These are phyloP conservation scores for Escallonia herrerae DNA, from an alignment of 129 eudicot genomes.

Conservation along the genomic window DNA sequence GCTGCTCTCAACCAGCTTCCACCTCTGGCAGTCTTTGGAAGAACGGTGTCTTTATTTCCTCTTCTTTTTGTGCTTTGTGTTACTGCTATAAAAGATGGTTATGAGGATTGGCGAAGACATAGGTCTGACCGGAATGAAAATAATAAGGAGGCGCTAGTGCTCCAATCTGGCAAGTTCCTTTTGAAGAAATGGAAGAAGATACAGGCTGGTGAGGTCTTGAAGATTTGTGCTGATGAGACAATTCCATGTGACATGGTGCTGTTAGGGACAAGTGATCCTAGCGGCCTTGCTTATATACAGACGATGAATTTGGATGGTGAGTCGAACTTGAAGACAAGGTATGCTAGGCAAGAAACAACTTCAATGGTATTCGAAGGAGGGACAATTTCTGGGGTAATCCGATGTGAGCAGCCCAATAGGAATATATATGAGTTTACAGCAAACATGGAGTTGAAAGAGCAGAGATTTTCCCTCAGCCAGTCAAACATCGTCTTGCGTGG, in stretches of 20 bases:
- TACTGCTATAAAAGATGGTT: conserved; percentile 94
- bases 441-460: conserved; percentile 63
- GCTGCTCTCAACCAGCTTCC: conserved; percentile 98
- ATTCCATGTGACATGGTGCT: conserved; percentile 79
- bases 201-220: conserved; percentile 71
- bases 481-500: conserved; percentile 89
- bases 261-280: conserved; percentile 68
- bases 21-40: conserved; percentile 93
- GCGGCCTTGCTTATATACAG: conserved; percentile 80
- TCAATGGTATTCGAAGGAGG: conserved; percentile 51
- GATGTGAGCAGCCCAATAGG: conserved; percentile 87
- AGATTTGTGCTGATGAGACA: conserved; percentile 52
- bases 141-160: conserved; percentile 59
- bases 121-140: conserved; percentile 87
- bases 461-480: conserved; percentile 61
- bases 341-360: conserved; percentile 75
- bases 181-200: conserved; percentile 61
- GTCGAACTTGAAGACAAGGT: conserved; percentile 81
- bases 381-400: conserved; percentile 51
- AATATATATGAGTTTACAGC: conserved; percentile 89
- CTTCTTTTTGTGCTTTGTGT: conserved; percentile 79
- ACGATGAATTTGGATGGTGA: conserved; percentile 89
- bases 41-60: conserved; percentile 87
- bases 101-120: conserved; percentile 97
- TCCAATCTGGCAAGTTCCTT: conserved; percentile 44